Evolutionary conservation across 371 early-diverging fungal species (phyloP), one percentile per base, ranked within the genome.

Genomic region (Rhizopus stolonifer): DNA sequence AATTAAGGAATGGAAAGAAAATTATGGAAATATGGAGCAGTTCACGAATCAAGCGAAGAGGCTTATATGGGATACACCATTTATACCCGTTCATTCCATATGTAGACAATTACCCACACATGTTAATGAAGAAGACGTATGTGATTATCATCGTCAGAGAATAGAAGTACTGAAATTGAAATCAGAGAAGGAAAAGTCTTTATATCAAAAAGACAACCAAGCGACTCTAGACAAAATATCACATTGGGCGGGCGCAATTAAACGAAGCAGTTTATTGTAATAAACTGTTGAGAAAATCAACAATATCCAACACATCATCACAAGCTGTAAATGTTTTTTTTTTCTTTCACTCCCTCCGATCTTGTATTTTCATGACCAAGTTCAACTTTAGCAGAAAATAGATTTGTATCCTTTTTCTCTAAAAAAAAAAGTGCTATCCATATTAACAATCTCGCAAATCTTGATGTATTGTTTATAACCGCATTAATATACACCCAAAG

Each of bases 101-200:
- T 60, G 60, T 23, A 49, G 54, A 60, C 50, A 60, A 24, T n/a
- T 54, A 39, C 49, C 54, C 4, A 45, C 54, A 17, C 22, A 23
- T 11, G n/a, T 34, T 18, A 19, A 44, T 29, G n/a, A 33, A n/a
- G 38, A 45, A 13, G 49, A 53, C 9, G 17, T 60, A 10, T 60
- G 60, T 19, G 54, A 60, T 13, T 44, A 39, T n/a, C 60, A 60
- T 19, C 49, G 26, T n/a, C 24, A 49, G 3, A 54, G 32, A 54
- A 32, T 48, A n/a, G 32, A 54, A 19, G 38, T 21, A 32, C 15
- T 49, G 14, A 36, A 31, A 19, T 11, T 36, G 2, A 38, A 19
- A 21, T n/a, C 29, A 6, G 29, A 24, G 6, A 40, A 22, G 19
- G 51, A 49, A 17, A 57, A 36, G 18, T 25, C 42, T 6, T 29